Conservation (phyloP, 2,329 filamentous ascomycete genomes). For the Talaromyces pinophilus region DNA sequence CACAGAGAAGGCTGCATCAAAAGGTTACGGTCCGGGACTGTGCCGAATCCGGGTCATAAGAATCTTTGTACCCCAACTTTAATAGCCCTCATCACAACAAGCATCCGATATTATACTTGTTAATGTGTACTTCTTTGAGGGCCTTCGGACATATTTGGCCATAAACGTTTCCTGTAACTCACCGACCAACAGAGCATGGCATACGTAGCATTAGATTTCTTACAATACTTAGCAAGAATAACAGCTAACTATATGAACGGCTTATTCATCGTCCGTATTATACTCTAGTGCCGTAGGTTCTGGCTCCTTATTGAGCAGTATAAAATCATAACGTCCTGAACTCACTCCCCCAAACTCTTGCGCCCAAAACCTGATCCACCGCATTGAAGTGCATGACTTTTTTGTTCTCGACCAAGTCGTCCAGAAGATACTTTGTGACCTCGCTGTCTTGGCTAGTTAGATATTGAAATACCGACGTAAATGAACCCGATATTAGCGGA, state of each 20-base stretch:
- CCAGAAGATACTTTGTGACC: background rate
- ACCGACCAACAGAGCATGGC: too few relatives aligned
- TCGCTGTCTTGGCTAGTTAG: background rate
- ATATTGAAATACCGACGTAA: background rate
- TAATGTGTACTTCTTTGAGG: background rate
- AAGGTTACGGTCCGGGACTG: constrained; percentile 4
- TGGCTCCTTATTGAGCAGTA: background rate
- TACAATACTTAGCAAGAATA: background rate
- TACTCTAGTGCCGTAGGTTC: background rate
- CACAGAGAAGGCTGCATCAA: background rate
- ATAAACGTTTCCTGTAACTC: too few relatives aligned
- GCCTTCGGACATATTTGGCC: background rate
- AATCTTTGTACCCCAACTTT: background rate
- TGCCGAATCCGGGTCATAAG: background rate
- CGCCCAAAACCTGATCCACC: background rate
- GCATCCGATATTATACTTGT: background rate
- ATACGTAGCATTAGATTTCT: background rate
- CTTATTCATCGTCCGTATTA: background rate
- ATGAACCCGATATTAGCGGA: background rate
- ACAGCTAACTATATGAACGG: background rate
- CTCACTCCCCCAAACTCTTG: background rate
- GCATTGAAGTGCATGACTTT: background rate
- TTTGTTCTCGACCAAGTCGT: background rate
- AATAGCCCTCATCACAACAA: background rate
- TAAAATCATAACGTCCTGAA: background rate